Percentiles rank a stretch among this genome's conserved stretches.
Conservation (phyloP, 2,329 filamentous ascomycete genomes). For the Neonectria neomacrospora region DNA sequence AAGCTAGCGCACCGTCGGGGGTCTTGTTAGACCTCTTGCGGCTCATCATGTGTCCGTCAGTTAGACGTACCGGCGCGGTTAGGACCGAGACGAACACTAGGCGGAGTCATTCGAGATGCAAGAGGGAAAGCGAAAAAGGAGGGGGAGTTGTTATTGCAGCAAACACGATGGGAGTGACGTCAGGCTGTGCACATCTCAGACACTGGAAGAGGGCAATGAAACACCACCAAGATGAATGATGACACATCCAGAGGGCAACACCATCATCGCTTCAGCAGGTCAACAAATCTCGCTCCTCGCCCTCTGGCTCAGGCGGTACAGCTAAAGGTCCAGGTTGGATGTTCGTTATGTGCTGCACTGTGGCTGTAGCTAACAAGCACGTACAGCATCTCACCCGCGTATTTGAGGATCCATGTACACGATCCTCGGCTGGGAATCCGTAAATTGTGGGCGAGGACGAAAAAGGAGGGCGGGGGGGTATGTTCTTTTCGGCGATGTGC, state of each 20-base stretch:
- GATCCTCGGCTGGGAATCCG: background rate
- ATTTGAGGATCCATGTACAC: too few relatives aligned
- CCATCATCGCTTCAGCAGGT: conserved; percentile 18
- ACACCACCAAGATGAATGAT: background rate
- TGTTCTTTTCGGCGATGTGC: conserved; percentile 15
- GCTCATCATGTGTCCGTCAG: conserved; percentile 28
- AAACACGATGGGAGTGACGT: background rate
- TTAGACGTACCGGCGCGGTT: conserved; percentile 16
- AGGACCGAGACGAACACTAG: conserved; percentile 13
- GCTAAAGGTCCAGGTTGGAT: background rate
- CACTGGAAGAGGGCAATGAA: background rate
- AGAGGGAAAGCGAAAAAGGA: too few relatives aligned
- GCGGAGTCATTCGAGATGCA: conserved; percentile 19
- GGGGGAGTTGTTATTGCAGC: background rate
- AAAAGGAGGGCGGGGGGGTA: too few relatives aligned
- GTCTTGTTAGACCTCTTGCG: conserved; percentile 33
- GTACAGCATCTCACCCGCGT: too few relatives aligned
- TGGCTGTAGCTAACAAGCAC: too few relatives aligned
- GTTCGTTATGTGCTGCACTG: too few relatives aligned
- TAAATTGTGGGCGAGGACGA: background rate
- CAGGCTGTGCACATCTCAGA: background rate
- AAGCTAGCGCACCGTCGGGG: conserved; percentile 31
- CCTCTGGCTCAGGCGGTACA: too few relatives aligned
- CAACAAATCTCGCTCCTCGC: too few relatives aligned
- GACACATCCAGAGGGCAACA: conserved; percentile 16